Conservation (phyloP, 2,329 filamentous ascomycete genomes). For the Hymenoscyphus scutula region DNA sequence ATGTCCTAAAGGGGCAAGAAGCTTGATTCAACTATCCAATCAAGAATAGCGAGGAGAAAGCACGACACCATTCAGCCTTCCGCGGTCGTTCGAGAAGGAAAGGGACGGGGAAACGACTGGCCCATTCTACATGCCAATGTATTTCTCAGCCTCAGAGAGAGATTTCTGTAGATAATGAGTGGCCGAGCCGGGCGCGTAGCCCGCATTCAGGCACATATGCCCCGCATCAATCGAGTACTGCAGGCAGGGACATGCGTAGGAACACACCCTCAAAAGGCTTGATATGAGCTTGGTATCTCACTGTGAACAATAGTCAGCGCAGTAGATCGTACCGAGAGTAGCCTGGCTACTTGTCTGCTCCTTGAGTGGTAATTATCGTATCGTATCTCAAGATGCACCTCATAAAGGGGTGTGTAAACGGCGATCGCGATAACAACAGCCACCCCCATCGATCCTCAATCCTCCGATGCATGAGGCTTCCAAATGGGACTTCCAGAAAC, state of each 20-base stretch:
- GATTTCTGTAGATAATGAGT: constrained; percentile 4
- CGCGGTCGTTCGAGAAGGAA: not conserved
- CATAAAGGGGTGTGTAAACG: not conserved
- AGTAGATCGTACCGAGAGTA: too few species aligned
- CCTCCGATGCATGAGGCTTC: not conserved
- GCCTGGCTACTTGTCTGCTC: too few species aligned
- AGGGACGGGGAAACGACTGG: not conserved
- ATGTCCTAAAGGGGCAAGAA: constrained; percentile 5
- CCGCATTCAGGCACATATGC: not conserved
- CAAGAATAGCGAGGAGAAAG: not conserved
- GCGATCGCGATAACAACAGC: not conserved
- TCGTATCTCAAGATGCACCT: not conserved
- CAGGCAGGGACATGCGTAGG: not conserved
- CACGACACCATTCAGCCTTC: not conserved
- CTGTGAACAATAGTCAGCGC: too few species aligned
- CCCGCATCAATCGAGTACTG: not conserved
- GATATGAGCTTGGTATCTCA: not conserved
- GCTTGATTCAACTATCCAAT: constrained; percentile 8
- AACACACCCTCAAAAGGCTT: not conserved
- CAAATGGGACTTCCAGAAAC: not conserved
- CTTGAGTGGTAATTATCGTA: too few species aligned
- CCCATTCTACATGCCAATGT: not conserved
- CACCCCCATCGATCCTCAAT: not conserved
- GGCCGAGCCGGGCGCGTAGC: not conserved
- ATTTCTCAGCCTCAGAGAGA: constrained; percentile 8